Conservation (phyloP, 768 basidiomycete genomes). For the Phanerodontia chrysosporium region DNA sequence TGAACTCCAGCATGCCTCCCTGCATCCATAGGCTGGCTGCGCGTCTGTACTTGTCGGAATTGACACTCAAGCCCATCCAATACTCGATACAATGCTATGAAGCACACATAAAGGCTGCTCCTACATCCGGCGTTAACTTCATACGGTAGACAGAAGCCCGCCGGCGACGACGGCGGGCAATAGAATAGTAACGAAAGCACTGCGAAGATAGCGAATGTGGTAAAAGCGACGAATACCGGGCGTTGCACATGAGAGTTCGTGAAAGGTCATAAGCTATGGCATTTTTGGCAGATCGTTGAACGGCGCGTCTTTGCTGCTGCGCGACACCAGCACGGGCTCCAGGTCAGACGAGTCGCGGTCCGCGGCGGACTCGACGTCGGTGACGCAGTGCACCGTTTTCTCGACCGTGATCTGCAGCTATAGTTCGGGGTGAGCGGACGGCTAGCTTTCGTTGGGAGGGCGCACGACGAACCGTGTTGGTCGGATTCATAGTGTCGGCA, state of each 20-base stretch:
- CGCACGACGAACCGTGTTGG: background rate
- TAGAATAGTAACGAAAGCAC: background rate
- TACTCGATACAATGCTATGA: too few species aligned
- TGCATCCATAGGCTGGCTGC: too few species aligned
- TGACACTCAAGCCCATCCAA: too few species aligned
- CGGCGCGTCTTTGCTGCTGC: background rate
- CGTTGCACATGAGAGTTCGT: background rate
- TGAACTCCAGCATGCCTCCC: too few species aligned
- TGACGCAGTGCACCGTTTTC: slow-evolving; percentile 18
- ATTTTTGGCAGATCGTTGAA: background rate
- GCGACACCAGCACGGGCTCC: background rate
- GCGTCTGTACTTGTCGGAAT: too few species aligned
- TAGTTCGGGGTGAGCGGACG: background rate
- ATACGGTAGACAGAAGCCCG: background rate
- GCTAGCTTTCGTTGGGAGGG: too few species aligned
- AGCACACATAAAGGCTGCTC: too few species aligned
- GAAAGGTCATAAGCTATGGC: background rate
- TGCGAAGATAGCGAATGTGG: too few species aligned
- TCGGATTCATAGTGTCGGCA: background rate
- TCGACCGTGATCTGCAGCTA: slow-evolving; percentile 14
- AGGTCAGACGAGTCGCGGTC: background rate
- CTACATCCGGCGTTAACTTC: too few species aligned
- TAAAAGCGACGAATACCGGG: background rate
- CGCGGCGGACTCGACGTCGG: slow-evolving; percentile 12
- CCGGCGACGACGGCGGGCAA: background rate